phyloP scores from a whole-genome alignment of 139 green algal species.

The Auxenochlorella protothecoides region DNA sequence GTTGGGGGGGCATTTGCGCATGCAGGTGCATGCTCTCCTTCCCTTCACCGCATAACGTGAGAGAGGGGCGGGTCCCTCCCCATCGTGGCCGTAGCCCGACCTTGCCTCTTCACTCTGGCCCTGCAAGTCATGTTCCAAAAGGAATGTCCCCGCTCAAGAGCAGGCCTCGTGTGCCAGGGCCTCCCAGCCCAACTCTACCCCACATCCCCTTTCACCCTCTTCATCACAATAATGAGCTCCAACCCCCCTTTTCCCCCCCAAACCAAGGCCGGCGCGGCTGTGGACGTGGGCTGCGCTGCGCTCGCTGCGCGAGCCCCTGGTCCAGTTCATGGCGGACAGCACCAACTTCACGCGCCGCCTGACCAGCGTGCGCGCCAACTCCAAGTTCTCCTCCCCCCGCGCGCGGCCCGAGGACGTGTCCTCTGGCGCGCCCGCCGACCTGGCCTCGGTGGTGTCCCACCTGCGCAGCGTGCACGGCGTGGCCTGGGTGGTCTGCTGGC shows the following conservation, averaged over 20 bases:
- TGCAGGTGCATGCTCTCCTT: too few relatives aligned
- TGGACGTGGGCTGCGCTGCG: constrained; percentile 45
- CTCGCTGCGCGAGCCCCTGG: constrained; percentile 48
- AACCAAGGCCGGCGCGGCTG: constrained; percentile 22
- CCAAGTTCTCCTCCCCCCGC: constrained; percentile 63
- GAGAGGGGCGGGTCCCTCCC: too few relatives aligned
- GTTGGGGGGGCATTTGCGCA: too few relatives aligned
- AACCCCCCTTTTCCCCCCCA: not conserved
- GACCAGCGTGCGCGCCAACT: constrained; percentile 65
- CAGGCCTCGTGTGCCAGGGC: not conserved
- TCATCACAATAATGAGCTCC: not conserved
- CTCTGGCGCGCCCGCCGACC: constrained; percentile 31
- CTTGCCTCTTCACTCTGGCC: too few relatives aligned
- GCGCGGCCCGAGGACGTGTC: constrained; percentile 30
- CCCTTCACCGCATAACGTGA: too few relatives aligned
- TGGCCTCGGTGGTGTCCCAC: constrained; percentile 52
- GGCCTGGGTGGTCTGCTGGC: constrained; percentile 87
- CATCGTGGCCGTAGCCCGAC: too few relatives aligned
- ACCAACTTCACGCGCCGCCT: constrained; percentile 85
- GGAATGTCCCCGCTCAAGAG: too few relatives aligned
- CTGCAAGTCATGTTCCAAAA: too few relatives aligned
- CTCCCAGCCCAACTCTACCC: not conserved
- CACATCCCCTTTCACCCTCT: not conserved
- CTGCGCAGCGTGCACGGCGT: constrained; percentile 46
- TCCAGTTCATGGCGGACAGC: constrained; percentile 67